These are phyloP conservation scores for Saturnispora quitensis DNA, from an alignment of 805 yeast genomes.

Conservation along the genomic window DNA sequence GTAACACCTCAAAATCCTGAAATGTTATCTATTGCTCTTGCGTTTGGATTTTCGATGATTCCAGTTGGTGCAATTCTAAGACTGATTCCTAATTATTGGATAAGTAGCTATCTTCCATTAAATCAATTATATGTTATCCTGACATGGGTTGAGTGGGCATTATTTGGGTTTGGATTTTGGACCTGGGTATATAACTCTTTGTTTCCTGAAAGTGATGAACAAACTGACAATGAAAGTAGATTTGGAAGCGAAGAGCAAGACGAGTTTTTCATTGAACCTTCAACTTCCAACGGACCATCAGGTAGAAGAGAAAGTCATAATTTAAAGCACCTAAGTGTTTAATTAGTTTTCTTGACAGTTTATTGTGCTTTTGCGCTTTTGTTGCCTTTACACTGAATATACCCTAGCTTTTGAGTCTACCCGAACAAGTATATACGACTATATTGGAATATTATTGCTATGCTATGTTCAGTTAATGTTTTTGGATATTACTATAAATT, in stretches of 20 bases:
- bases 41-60: constrained; percentile 71
- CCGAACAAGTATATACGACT: neutral
- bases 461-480: neutral
- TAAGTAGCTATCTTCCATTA: constrained; percentile 53
- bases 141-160: constrained; percentile 11
- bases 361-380: neutral
- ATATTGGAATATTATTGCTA: neutral
- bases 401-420: neutral
- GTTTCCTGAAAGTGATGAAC: neutral
- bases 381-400: neutral
- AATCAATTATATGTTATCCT: constrained; percentile 23
- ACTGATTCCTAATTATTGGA: constrained; percentile 75
- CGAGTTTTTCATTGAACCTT: constrained; percentile 3
- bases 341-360: too few relatives aligned
- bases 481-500: neutral
- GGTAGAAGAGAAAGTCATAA: constrained; percentile 5
- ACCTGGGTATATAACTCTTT: neutral
- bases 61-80: constrained; percentile 76
- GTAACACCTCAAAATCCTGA: constrained; percentile 69
- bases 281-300: neutral
- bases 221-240: neutral
- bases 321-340: neutral
- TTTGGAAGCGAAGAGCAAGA: neutral
- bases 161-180: constrained; percentile 13
- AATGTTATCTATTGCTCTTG: constrained; percentile 83